phyloP scores from a whole-genome alignment of 352 stramenopile species.

The Halophytophthora batemanensis region DNA sequence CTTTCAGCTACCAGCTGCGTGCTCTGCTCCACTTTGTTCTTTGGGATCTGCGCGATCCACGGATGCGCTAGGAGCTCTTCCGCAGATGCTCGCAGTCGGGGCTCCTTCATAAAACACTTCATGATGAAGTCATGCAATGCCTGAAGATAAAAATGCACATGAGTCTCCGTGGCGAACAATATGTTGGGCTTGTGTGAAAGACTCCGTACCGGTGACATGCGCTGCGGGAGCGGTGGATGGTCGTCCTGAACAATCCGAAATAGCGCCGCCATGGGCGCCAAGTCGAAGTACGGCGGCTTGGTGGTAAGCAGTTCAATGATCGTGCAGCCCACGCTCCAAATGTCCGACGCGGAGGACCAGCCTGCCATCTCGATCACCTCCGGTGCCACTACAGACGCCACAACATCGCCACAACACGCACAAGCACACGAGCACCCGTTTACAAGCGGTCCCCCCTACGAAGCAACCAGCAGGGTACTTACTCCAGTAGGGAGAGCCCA shows the following conservation, averaged over 20 bases:
- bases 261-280: slow-evolving; percentile 87
- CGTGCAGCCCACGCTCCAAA: slow-evolving; percentile 94
- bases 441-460: neutral
- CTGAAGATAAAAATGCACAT: slow-evolving; percentile 18
- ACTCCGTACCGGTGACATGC: slow-evolving; percentile 71
- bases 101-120: slow-evolving; percentile 93
- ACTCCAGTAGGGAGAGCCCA: slow-evolving; percentile 96
- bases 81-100: slow-evolving; percentile 70
- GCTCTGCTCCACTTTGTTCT: slow-evolving; percentile 87
- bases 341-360: slow-evolving; percentile 91
- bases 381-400: slow-evolving; percentile 78
- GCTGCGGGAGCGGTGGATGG: slow-evolving; percentile 86
- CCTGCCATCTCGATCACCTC: slow-evolving; percentile 96
- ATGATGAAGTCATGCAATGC: slow-evolving; percentile 91
- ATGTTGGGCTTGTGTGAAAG: slow-evolving; percentile 1
- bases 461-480: slow-evolving; percentile 10
- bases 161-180: neutral
- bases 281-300: slow-evolving; percentile 93
- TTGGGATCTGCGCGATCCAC: slow-evolving; percentile 89
- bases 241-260: slow-evolving; percentile 94
- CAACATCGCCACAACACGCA: neutral
- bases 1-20: slow-evolving; percentile 74
- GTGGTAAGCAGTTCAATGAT: slow-evolving; percentile 93
- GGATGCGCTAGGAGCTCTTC: slow-evolving; percentile 86
- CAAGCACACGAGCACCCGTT: neutral